Percentiles rank a stretch among this genome's conserved stretches.
Conservation (phyloP, 441 rosid genomes). For the Bruguiera hainesii region DNA sequence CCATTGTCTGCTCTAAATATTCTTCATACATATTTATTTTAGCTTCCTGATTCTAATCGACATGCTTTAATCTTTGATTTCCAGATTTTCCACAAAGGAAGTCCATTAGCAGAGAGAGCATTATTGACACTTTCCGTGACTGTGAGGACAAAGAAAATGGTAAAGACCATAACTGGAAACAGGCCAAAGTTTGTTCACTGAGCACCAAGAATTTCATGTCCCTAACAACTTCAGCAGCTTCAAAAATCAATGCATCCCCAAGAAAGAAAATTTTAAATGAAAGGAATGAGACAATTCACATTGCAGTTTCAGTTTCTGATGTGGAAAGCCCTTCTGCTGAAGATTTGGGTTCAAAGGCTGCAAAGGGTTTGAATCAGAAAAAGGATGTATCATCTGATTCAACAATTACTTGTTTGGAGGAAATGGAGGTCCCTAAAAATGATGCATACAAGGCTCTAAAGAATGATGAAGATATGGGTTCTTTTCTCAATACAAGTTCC, state of each 20-base stretch:
- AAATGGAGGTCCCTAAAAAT: slow-evolving; percentile 19
- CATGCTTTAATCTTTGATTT: slow-evolving; percentile 1
- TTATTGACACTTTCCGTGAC: slow-evolving; percentile 28
- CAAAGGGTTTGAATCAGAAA: slow-evolving; percentile 22
- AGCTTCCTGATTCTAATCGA: slow-evolving; percentile 15
- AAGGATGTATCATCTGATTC: slow-evolving; percentile 40
- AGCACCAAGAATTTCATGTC: slow-evolving; percentile 78
- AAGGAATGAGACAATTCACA: slow-evolving; percentile 45
- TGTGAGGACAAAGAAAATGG: slow-evolving; percentile 65
- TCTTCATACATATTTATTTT: not conserved
- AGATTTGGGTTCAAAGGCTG: slow-evolving; percentile 20
- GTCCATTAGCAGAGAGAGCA: slow-evolving; percentile 41
- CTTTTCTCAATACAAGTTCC: slow-evolving; percentile 5
- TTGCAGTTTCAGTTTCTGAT: slow-evolving; percentile 40
- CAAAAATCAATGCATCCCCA: slow-evolving; percentile 68
- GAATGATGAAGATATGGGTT: slow-evolving; percentile 22
- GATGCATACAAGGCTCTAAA: slow-evolving; percentile 6
- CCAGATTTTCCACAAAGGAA: slow-evolving; percentile 45
- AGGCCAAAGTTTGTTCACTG: slow-evolving; percentile 36
- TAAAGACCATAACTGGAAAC: slow-evolving; percentile 33
- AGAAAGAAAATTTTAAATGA: slow-evolving; percentile 71
- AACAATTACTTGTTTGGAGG: slow-evolving; percentile 31
- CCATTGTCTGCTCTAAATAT: not conserved
- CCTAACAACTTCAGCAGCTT: slow-evolving; percentile 80
- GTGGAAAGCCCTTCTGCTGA: slow-evolving; percentile 25